Percentiles rank a stretch among this genome's conserved stretches.
phyloP scores from a whole-genome alignment of 2,329 filamentous ascomycete species.

The Hymenoscyphus infarciens region DNA sequence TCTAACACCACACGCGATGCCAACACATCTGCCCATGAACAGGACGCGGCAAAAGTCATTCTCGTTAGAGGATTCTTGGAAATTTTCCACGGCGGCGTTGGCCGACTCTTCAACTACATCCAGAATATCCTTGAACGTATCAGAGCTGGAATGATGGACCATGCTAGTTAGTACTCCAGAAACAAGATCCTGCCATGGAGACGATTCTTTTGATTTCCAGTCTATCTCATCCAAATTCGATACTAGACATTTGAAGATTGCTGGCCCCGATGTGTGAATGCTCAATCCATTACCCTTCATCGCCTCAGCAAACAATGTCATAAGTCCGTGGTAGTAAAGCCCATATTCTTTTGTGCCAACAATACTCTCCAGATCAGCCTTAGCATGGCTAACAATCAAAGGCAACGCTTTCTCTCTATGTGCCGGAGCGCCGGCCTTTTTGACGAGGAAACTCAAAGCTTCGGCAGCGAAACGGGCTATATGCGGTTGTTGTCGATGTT shows the following conservation, averaged over 20 bases:
- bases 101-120: conserved; percentile 55
- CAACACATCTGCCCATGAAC: conserved; percentile 57
- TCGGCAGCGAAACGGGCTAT: conserved; percentile 92
- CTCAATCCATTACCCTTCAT: conserved; percentile 59
- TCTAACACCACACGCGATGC: conserved; percentile 71
- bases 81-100: conserved; percentile 38
- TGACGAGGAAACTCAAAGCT: conserved; percentile 87
- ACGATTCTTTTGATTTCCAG: conserved; percentile 40
- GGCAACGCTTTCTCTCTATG: conserved; percentile 71
- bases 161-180: conserved; percentile 75
- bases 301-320: conserved; percentile 88
- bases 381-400: conserved; percentile 67
- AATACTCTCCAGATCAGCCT: conserved; percentile 60
- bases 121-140: conserved; percentile 68
- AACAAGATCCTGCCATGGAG: conserved; percentile 60
- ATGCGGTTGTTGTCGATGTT: conserved; percentile 75
- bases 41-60: conserved; percentile 42
- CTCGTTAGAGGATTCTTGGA: conserved; percentile 35
- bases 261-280: conserved; percentile 57
- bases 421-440: conserved; percentile 78
- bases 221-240: conserved; percentile 43
- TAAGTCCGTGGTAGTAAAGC: conserved; percentile 81
- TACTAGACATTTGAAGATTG: conserved; percentile 52
- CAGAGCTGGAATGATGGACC: conserved; percentile 74
- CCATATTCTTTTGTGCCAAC: conserved; percentile 54